These are phyloP conservation scores for Dysphania ambrosioides DNA, from an alignment of 148 eudicot species.

Conservation along the genomic window DNA sequence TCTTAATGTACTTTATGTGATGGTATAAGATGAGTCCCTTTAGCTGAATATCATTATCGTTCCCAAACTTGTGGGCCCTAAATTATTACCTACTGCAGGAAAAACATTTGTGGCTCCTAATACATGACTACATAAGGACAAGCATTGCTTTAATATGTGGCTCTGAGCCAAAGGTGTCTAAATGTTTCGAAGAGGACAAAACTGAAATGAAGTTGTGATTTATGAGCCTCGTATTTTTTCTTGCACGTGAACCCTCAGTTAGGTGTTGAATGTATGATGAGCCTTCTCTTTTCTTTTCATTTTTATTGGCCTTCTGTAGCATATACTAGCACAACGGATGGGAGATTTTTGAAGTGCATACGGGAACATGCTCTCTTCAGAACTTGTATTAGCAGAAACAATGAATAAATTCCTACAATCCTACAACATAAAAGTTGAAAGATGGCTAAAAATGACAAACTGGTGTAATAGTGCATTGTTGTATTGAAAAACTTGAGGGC, in stretches of 20 bases:
- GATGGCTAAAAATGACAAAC: neutral
- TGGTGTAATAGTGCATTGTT: neutral
- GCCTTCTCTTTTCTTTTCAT: neutral
- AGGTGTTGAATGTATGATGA: neutral
- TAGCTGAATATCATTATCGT: slow-evolving; percentile 2
- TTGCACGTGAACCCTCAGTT: slow-evolving; percentile 16
- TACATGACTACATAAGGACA: neutral
- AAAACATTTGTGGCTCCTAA: slow-evolving; percentile 8
- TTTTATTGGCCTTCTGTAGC: neutral
- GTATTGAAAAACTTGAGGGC: neutral
- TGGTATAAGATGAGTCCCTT: slow-evolving; percentile 3
- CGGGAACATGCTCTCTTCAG: neutral
- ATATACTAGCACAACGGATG: neutral
- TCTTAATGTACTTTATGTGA: neutral
- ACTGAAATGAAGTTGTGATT: slow-evolving; percentile 6
- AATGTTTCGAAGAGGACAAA: neutral
- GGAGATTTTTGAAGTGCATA: neutral
- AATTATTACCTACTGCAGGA: neutral
- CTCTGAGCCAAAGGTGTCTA: neutral
- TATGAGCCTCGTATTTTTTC: slow-evolving; percentile 6
- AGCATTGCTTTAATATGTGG: neutral
- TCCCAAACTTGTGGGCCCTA: slow-evolving; percentile 19
- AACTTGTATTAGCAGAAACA: neutral
- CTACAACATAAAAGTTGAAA: neutral
- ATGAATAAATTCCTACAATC: neutral